Percentiles rank a stretch among this genome's conserved stretches.
These are phyloP conservation scores for Naganishia sp. DNA, from an alignment of 1,284 basidiomycete species.

Conservation along the genomic window DNA sequence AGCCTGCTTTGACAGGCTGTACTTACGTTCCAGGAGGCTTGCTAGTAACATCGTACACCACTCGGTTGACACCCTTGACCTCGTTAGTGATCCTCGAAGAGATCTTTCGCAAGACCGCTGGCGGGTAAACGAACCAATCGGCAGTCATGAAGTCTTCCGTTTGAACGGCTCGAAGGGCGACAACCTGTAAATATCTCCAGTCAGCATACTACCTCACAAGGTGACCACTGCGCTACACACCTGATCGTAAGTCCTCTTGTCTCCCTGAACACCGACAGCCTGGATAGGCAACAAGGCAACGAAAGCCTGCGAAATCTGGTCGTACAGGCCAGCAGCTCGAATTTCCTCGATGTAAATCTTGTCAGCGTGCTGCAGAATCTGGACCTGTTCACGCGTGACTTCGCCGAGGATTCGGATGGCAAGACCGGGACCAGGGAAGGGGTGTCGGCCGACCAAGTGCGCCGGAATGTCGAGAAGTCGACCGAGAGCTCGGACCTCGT, in stretches of 20 bases:
- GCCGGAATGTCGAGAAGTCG: conserved; percentile 87
- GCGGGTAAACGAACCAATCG: conserved; percentile 97
- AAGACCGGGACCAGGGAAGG: conserved; percentile 98
- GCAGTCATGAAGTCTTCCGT: conserved; percentile 98
- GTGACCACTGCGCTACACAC: conserved; percentile 53
- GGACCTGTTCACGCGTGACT: conserved; percentile 88
- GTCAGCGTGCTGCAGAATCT: conserved; percentile 92
- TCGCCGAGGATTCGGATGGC: conserved; percentile 98
- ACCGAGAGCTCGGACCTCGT: conserved; percentile 94
- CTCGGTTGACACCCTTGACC: conserved; percentile 79
- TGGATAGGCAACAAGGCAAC: conserved; percentile 95
- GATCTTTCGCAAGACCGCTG: conserved; percentile 83
- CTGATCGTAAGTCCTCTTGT: conserved; percentile 96
- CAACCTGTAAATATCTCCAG: conserved; percentile 60
- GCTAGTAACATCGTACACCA: conserved; percentile 94
- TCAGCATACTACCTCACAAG: not conserved
- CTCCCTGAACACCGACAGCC: conserved; percentile 97
- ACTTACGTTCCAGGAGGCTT: conserved; percentile 84
- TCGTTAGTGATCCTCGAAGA: conserved; percentile 99
- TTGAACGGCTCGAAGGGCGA: conserved; percentile 85
- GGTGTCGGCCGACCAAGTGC: conserved; percentile 92
- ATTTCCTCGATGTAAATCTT: conserved; percentile 98
- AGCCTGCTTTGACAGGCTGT: not conserved
- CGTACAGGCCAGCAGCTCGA: conserved; percentile 84
- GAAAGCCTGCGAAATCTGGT: conserved; percentile 95